Conservation (phyloP, 108 stramenopile species). For the Fragilariopsis cylindrus region DNA sequence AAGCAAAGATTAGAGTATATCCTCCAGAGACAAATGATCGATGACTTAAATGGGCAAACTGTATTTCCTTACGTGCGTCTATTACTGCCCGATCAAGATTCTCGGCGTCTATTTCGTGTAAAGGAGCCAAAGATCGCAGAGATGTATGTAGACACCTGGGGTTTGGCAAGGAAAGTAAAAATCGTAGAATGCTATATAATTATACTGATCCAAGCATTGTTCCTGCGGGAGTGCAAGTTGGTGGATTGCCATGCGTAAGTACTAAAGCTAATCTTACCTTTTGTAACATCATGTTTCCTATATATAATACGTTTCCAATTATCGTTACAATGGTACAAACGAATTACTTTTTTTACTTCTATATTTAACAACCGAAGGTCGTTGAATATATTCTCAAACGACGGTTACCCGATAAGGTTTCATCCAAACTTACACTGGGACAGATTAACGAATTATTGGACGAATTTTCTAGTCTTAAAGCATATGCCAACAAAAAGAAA, state of each 20-base stretch:
- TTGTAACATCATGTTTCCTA: too few species aligned
- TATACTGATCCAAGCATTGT: slow-evolving; percentile 57
- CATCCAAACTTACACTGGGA: slow-evolving; percentile 53
- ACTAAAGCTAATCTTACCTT: slow-evolving; percentile 22
- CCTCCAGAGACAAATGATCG: slow-evolving; percentile 40
- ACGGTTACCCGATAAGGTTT: slow-evolving; percentile 30
- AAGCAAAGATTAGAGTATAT: slow-evolving; percentile 46
- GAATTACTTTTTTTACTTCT: background rate
- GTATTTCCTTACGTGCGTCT: slow-evolving; percentile 73
- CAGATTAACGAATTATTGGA: slow-evolving; percentile 77
- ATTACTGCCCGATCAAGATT: slow-evolving; percentile 71
- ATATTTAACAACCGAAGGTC: slow-evolving; percentile 24
- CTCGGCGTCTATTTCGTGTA: slow-evolving; percentile 49
- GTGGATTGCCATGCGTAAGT: background rate
- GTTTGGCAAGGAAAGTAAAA: slow-evolving; percentile 36
- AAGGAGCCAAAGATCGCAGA: slow-evolving; percentile 75
- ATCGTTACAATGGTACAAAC: background rate
- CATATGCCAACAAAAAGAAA: background rate
- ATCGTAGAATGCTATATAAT: slow-evolving; percentile 37
- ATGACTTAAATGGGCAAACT: slow-evolving; percentile 28
- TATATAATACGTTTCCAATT: too few species aligned
- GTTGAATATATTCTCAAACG: slow-evolving; percentile 59
- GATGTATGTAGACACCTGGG: slow-evolving; percentile 67
- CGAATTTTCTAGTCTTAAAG: slow-evolving; percentile 51
- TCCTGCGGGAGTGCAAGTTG: background rate